These are phyloP conservation scores for Spizellomyces sp. DNA, from an alignment of 192 early-diverging fungal species.

Conservation along the genomic window DNA sequence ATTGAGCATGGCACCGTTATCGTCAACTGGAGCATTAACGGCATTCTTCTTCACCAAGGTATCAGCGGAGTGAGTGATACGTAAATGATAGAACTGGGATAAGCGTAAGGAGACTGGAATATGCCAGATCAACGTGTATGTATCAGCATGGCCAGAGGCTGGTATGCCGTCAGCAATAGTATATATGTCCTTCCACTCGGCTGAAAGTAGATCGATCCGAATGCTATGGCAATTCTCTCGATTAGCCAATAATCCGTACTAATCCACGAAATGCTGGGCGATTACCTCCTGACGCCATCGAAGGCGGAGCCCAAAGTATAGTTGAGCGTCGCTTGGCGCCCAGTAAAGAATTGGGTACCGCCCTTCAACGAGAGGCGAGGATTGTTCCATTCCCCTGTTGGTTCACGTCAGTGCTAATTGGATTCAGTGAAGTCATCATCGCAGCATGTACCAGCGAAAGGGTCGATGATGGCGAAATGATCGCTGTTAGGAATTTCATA, in stretches of 20 bases:
- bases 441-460: slow-evolving; percentile 10
- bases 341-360: background rate
- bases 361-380: background rate
- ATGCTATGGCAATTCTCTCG: background rate
- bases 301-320: slow-evolving; percentile 23
- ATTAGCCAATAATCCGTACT: background rate
- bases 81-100: slow-evolving; percentile 11
- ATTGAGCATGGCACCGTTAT: slow-evolving; percentile 2
- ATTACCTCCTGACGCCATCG: background rate
- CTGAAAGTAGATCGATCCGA: slow-evolving; percentile 19
- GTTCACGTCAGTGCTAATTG: too few species aligned
- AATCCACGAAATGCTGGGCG: background rate
- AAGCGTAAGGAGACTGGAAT: slow-evolving; percentile 18
- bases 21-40: background rate
- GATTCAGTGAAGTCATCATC: background rate
- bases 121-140: slow-evolving; percentile 13
- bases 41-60: background rate
- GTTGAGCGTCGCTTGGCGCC: slow-evolving; percentile 11
- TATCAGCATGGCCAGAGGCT: background rate
- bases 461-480: slow-evolving; percentile 18
- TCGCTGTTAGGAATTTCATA: slow-evolving; percentile 10
- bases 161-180: slow-evolving; percentile 8
- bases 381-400: background rate
- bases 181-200: slow-evolving; percentile 11
- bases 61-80: background rate